These are phyloP conservation scores for Pseudocercospora ulei DNA, from an alignment of 2,329 filamentous ascomycete species.

Conservation along the genomic window DNA sequence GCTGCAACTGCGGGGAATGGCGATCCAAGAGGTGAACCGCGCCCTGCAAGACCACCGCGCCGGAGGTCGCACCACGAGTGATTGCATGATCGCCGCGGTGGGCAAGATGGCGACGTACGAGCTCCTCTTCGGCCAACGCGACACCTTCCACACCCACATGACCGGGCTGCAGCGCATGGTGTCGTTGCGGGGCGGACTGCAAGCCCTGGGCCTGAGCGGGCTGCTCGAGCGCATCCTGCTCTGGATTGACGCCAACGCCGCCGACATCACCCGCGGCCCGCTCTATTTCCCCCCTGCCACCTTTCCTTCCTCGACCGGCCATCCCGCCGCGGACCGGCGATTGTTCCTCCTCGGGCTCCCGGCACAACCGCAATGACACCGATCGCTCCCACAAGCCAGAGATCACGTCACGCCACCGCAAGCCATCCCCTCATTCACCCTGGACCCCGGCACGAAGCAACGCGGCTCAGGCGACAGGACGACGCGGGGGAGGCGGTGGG, in stretches of 20 bases:
- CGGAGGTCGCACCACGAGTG: slow-evolving; percentile 30
- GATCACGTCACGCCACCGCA: too few relatives aligned
- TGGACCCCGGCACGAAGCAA: too few relatives aligned
- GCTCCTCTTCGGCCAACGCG: slow-evolving; percentile 42
- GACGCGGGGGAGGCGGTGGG: too few relatives aligned
- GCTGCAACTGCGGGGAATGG: slow-evolving; percentile 40
- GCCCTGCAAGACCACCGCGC: slow-evolving; percentile 31
- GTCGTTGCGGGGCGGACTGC: slow-evolving; percentile 40
- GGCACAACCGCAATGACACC: slow-evolving; percentile 8
- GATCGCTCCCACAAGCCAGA: too few relatives aligned
- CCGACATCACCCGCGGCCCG: slow-evolving; percentile 23
- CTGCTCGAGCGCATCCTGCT: slow-evolving; percentile 42
- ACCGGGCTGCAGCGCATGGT: slow-evolving; percentile 40
- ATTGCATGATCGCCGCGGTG: slow-evolving; percentile 43
- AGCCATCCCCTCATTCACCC: too few relatives aligned
- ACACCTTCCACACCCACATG: slow-evolving; percentile 44
- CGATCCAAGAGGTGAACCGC: slow-evolving; percentile 40
- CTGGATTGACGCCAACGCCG: slow-evolving; percentile 41
- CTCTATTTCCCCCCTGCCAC: slow-evolving; percentile 29
- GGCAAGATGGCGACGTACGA: slow-evolving; percentile 48
- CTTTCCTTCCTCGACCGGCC: slow-evolving; percentile 18
- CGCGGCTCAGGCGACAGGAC: background rate
- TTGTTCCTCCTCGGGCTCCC: slow-evolving; percentile 20
- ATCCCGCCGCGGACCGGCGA: slow-evolving; percentile 19
- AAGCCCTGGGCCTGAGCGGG: slow-evolving; percentile 39